Evolutionary conservation across 305 asterid species (phyloP).

Genomic region (Andrographis paniculata): DNA sequence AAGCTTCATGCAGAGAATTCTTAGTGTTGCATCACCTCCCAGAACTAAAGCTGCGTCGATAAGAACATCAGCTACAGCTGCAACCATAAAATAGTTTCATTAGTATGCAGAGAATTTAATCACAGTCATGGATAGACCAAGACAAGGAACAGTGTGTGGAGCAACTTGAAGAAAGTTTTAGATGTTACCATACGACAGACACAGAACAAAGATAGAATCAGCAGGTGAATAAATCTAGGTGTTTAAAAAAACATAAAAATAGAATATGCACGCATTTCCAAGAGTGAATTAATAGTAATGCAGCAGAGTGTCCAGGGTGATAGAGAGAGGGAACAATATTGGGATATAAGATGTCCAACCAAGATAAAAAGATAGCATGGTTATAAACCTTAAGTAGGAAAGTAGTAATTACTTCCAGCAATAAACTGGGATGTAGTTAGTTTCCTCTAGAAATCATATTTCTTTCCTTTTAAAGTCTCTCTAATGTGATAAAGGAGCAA

Average conservation of each 20-base stretch:
- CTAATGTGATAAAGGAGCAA: no score
- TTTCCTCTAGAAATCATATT: no score
- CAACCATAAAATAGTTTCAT: conserved; percentile 30
- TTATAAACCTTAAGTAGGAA: not conserved
- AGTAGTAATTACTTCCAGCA: no score
- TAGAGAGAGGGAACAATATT: no score
- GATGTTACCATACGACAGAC: conserved; percentile 13
- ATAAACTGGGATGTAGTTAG: no score
- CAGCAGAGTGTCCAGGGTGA: no score
- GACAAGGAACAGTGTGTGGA: not conserved
- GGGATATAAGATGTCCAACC: no score
- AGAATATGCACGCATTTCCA: no score
- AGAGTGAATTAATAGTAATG: no score
- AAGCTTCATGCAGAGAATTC: conserved; percentile 83
- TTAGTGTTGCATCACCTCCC: conserved; percentile 88
- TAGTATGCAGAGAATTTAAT: conserved; percentile 5
- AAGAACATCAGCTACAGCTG: conserved; percentile 98
- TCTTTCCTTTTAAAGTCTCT: no score
- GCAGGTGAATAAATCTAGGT: not conserved
- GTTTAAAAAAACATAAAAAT: no score
- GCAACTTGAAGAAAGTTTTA: not conserved
- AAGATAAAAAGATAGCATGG: not conserved
- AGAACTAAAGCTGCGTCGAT: conserved; percentile 92
- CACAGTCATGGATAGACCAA: not conserved
- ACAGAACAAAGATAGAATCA: not conserved